Percentiles rank a stretch among this genome's conserved stretches.
phyloP scores from a whole-genome alignment of 176 grass and related monocot species.

The Metroxylon sagu region DNA sequence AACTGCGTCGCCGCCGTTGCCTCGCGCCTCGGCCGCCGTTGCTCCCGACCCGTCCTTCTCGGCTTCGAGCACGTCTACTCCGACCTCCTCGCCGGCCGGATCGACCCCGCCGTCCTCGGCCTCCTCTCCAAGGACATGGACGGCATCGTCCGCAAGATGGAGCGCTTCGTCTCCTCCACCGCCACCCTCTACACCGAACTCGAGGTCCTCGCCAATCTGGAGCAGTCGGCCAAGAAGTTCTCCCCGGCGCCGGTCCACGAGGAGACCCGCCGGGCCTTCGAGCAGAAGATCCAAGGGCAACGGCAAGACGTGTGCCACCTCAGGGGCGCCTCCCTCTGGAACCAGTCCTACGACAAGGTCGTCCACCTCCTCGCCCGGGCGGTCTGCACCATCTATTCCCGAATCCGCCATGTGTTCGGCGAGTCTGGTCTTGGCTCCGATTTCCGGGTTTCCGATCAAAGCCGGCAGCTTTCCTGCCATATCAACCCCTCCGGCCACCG shows the following conservation, averaged over 20 bases:
- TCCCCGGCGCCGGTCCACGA: slow-evolving; percentile 27
- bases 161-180: slow-evolving; percentile 62
- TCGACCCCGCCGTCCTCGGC: slow-evolving; percentile 16
- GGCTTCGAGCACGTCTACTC: slow-evolving; percentile 93
- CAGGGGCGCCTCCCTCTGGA: slow-evolving; percentile 76
- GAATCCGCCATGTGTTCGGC: slow-evolving; percentile 65
- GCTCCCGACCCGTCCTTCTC: slow-evolving; percentile 43
- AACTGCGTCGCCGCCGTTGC: slow-evolving; percentile 75
- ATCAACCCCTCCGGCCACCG: slow-evolving; percentile 6
- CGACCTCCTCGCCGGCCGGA: slow-evolving; percentile 68
- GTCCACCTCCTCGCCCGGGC: slow-evolving; percentile 71
- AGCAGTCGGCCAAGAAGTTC: slow-evolving; percentile 66
- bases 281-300: slow-evolving; percentile 69
- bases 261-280: slow-evolving; percentile 55
- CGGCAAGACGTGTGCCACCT: slow-evolving; percentile 62
- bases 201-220: slow-evolving; percentile 60
- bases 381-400: slow-evolving; percentile 59
- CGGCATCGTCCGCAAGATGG: slow-evolving; percentile 65
- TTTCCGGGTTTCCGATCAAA: slow-evolving; percentile 22
- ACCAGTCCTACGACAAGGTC: slow-evolving; percentile 70
- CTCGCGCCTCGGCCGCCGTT: slow-evolving; percentile 63
- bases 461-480: slow-evolving; percentile 30
- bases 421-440: slow-evolving; percentile 55
- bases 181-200: slow-evolving; percentile 71
- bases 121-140: slow-evolving; percentile 40